A percentile compares a stretch with the other conserved stretches of the same genome.
Evolutionary conservation across 2,329 filamentous ascomycete genomes (phyloP).

Genomic region (Hymenotorrendiella dingleyae): DNA sequence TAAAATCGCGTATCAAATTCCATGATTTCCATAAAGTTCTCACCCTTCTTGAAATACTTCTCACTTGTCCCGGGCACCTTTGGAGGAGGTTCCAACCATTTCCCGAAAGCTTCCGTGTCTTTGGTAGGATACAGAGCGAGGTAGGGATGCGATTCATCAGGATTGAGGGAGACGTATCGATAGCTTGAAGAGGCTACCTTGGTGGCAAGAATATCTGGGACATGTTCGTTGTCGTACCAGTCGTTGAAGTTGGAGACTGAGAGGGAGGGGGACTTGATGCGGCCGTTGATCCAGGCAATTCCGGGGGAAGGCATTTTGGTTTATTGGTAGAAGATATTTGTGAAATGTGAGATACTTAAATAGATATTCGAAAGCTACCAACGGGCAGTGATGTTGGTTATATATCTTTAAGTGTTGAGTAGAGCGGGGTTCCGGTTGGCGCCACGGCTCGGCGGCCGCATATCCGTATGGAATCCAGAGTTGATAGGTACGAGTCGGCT

Average conservation of each 20-base stretch:
- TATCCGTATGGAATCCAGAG: no score
- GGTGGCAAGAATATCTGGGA: slow-evolving; percentile 10
- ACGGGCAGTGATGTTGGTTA: no score
- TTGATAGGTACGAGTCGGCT: no score
- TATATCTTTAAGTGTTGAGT: no score
- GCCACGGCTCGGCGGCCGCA: no score
- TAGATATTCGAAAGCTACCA: no score
- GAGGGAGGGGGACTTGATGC: slow-evolving; percentile 5
- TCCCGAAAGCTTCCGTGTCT: slow-evolving; percentile 2
- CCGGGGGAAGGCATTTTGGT: slow-evolving; percentile 3
- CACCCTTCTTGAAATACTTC: slow-evolving; percentile 3
- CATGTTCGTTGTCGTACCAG: slow-evolving; percentile 12
- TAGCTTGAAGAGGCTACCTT: slow-evolving; percentile 5
- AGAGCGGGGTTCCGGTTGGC: no score
- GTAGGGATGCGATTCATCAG: slow-evolving; percentile 4
- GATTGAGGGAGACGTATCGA: slow-evolving; percentile 8
- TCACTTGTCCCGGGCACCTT: slow-evolving; percentile 4
- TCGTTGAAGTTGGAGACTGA: slow-evolving; percentile 1
- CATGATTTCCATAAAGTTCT: slow-evolving; percentile 8
- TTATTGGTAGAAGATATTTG: no score
- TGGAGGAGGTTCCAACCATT: slow-evolving; percentile 1
- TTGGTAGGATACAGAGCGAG: slow-evolving; percentile 10
- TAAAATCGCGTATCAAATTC: slow-evolving; percentile 12
- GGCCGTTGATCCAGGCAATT: slow-evolving; percentile 11
- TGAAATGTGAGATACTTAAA: no score